Evolutionary conservation across 2,329 filamentous ascomycete genomes (phyloP).

Genomic region (Fusarium chuoi): DNA sequence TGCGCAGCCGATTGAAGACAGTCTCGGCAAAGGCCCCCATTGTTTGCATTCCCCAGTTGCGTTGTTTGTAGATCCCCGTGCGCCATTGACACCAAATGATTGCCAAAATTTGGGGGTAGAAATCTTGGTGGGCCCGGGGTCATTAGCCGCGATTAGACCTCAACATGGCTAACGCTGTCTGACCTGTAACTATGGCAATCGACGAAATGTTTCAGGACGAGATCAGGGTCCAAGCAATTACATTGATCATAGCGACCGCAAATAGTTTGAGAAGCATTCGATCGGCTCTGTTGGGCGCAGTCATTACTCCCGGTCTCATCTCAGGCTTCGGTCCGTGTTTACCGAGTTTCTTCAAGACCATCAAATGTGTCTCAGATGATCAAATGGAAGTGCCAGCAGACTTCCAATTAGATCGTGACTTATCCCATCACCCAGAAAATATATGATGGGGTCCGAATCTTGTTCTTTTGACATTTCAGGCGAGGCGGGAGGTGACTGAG

Average conservation of each 20-base stretch:
- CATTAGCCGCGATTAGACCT: background rate
- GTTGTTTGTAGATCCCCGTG: background rate
- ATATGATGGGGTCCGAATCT: background rate
- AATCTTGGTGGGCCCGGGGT: background rate
- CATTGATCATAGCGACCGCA: background rate
- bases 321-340: background rate
- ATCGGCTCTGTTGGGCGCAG: no score
- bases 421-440: no score
- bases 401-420: background rate
- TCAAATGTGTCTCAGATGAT: background rate
- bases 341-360: no score
- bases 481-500: rapidly evolving
- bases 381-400: background rate
- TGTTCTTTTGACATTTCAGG: background rate
- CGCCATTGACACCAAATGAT: background rate
- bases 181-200: background rate
- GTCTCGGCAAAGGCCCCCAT: background rate
- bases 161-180: background rate
- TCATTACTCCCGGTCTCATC: background rate
- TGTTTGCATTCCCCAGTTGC: background rate
- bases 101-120: background rate
- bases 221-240: background rate
- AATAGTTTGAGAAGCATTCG: no score
- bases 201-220: background rate
- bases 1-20: background rate